phyloP scores from a whole-genome alignment of 495 filamentous ascomycete species.

The Neurospora hispaniola region DNA sequence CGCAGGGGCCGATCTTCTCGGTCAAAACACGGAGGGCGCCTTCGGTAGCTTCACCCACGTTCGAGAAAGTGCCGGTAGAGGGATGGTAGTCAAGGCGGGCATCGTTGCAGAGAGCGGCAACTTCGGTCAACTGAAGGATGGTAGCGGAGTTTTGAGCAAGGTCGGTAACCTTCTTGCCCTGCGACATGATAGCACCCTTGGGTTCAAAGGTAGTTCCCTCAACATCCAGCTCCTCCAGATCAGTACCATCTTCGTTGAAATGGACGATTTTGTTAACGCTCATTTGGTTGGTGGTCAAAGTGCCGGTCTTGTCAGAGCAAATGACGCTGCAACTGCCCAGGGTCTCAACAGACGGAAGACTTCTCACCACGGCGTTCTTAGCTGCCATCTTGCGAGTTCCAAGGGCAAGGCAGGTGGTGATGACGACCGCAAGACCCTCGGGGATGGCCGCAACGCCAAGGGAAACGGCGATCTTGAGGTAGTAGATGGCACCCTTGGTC shows the following conservation, averaged over 20 bases:
- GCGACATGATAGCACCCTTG: slow-evolving; percentile 54
- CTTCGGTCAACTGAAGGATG: slow-evolving; percentile 70
- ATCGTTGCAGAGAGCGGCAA: slow-evolving; percentile 86
- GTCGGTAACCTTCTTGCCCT: slow-evolving; percentile 59
- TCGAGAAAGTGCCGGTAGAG: slow-evolving; percentile 61
- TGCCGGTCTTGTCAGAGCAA: slow-evolving; percentile 99
- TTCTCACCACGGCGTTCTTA: slow-evolving; percentile 94
- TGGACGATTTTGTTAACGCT: slow-evolving; percentile 90
- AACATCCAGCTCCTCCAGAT: slow-evolving; percentile 79
- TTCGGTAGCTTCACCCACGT: slow-evolving; percentile 93
- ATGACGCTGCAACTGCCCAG: slow-evolving; percentile 98
- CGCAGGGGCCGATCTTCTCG: slow-evolving; percentile 76
- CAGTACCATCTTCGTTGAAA: slow-evolving; percentile 58
- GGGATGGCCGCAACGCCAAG: slow-evolving; percentile 97
- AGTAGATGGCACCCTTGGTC: slow-evolving; percentile 98
- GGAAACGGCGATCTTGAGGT: slow-evolving; percentile 98
- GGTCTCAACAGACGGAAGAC: slow-evolving; percentile 93
- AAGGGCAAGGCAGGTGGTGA: slow-evolving; percentile 91
- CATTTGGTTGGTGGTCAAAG: slow-evolving; percentile 98
- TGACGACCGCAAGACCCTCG: slow-evolving; percentile 93
- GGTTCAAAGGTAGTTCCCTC: slow-evolving; percentile 93
- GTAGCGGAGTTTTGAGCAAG: slow-evolving; percentile 67
- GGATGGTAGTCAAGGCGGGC: slow-evolving; percentile 72
- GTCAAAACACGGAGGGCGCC: slow-evolving; percentile 82
- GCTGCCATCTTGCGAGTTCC: slow-evolving; percentile 97